Conservation (phyloP, 1,284 basidiomycete species). For the Ustilago cynodontis region DNA sequence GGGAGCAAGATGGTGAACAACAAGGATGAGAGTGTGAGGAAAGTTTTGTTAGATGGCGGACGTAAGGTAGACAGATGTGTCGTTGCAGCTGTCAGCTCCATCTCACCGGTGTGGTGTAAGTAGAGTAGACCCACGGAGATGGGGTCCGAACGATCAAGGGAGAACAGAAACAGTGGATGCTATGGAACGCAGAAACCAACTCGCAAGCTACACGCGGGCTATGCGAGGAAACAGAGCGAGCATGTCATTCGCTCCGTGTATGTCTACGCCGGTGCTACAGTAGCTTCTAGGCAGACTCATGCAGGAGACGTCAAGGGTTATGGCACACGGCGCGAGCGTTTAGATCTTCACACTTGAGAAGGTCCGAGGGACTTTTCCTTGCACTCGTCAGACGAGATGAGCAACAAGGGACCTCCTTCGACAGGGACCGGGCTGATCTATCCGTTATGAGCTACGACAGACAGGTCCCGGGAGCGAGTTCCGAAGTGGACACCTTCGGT, state of each 20-base stretch:
- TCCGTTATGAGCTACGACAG: background rate
- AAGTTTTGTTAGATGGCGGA: background rate
- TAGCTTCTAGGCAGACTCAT: background rate
- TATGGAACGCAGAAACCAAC: background rate
- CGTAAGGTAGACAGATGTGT: background rate
- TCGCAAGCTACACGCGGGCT: background rate
- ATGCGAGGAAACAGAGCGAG: background rate
- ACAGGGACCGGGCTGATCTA: constrained; percentile 8
- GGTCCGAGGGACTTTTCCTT: constrained; percentile 3
- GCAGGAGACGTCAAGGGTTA: background rate
- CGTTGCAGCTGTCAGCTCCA: background rate
- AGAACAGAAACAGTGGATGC: background rate
- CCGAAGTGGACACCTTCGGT: constrained; percentile 11
- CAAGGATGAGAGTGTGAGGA: background rate
- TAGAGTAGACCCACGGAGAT: constrained; percentile 26
- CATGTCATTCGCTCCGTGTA: no score
- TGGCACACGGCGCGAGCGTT: background rate
- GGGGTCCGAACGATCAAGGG: constrained; percentile 16
- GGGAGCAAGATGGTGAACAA: background rate
- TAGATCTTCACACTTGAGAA: background rate
- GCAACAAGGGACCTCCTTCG: background rate
- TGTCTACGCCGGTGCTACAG: background rate
- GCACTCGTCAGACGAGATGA: constrained; percentile 1
- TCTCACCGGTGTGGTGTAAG: background rate
- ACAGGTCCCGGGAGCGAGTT: constrained; percentile 7